Evolutionary conservation across 768 basidiomycete genomes (phyloP).

Genomic region (Suillus clintonianus): DNA sequence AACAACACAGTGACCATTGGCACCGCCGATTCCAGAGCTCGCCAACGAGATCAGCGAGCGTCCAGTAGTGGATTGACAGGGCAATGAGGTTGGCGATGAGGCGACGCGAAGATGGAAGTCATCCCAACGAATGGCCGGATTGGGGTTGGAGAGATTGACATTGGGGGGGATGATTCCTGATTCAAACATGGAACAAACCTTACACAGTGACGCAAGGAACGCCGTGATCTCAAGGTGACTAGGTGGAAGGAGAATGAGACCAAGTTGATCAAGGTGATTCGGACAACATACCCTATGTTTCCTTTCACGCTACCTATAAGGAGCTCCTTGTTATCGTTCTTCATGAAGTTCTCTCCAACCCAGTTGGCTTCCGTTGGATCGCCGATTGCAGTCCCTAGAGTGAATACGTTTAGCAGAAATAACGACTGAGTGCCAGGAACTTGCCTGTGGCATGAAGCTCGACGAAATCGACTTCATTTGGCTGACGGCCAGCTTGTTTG

Average conservation of each 20-base stretch:
- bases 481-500: conserved; percentile 27
- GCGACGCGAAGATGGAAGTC: conserved; percentile 40
- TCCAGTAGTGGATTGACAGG: conserved; percentile 17
- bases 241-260: not conserved
- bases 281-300: conserved; percentile 41
- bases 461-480: conserved; percentile 47
- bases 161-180: conserved; percentile 40
- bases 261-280: conserved; percentile 31
- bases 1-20: conserved; percentile 43
- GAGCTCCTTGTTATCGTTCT: conserved; percentile 26
- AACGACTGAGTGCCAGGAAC: not conserved
- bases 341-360: conserved; percentile 39
- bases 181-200: conserved; percentile 43
- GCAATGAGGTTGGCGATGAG: conserved; percentile 16
- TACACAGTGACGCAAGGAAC: conserved; percentile 46
- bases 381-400: conserved; percentile 41
- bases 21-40: conserved; percentile 47
- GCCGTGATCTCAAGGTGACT: conserved; percentile 47
- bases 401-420: not conserved
- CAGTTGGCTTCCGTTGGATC: conserved; percentile 55
- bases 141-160: conserved; percentile 36
- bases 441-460: conserved; percentile 53
- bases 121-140: conserved; percentile 43
- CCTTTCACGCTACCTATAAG: conserved; percentile 48
- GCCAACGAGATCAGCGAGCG: conserved; percentile 39